Evolutionary conservation across 345 rosid species (phyloP), one percentile per base, ranked within the genome.

Genomic region (Clausena lansium): DNA sequence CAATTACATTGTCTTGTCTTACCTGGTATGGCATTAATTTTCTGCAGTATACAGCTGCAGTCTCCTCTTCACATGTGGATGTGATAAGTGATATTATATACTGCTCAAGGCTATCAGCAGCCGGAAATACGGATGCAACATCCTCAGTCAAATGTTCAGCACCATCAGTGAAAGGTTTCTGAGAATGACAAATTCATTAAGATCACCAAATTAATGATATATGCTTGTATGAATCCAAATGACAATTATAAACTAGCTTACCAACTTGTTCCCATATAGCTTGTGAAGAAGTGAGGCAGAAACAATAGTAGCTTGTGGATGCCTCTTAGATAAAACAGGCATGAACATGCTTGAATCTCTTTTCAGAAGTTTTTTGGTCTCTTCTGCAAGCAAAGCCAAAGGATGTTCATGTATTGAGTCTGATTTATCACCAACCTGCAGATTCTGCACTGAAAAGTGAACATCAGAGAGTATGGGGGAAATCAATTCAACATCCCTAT

Each of bases 81-180:
- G 89, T 64, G 73, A 92, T 88, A 74, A 92, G 85, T 72, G 90
- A 77, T 83, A 90, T 86, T 74, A 94, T 87, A 85, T 82, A 90
- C 82, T 85, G 95, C 89, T 96, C 99, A 82, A 96, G 97, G 83
- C 86, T 87, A 88, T 94, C 94, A 58, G 99, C 98, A 74, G 84
- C 87, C 5, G 98, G 99, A 75, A 94, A 92, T 59, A 96, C 99
- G 84, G 97, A 90, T 73, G 87, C 94, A 27, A 87, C 93, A 80
- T 92, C 99, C 86, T 96, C 99, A 19, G 97, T 94, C 85, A 96
- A 83, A 77, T 93, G 95, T 80, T 96, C 97, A 71, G 90, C 91
- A 74, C 86, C 84, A 83, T 94, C 97, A 78, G 89, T 90, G 83
- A 96, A 96, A 67, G 99, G 97, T 92, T 91, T 96, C 99, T 96